Evolutionary conservation across 2,329 filamentous ascomycete genomes (phyloP), one percentile per base, ranked within the genome.

Genomic region (Scleromitrula shiraiana): DNA sequence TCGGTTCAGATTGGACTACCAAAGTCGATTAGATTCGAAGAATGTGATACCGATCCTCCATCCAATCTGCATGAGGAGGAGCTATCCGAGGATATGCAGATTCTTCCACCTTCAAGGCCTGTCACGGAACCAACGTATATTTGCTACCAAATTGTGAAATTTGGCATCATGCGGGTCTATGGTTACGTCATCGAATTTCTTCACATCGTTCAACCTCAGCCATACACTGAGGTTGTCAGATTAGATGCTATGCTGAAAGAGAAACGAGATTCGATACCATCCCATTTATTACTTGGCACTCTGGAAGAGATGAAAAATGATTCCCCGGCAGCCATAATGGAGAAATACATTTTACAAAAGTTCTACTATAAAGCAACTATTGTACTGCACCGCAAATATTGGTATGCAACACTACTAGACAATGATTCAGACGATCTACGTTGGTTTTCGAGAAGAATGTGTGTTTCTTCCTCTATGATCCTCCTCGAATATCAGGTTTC

Each of bases 1-100:
- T 76, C 78, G 0, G 83, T 82, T 58, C 80, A 85, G 58, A 71
- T 84, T 52, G 82, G 82, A 1, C 68, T 86, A 45, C 82, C 83
- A 2, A 76, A 75, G 60, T 79, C 83, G 73, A 71, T 85, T 40
- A 73, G 78, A 48, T 72, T 74, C 33, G 75, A 79, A 22, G 80
- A 85, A 54, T 76, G 73, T 41, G 82, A 86, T 58, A 82, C 79
- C 0, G 65, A 71, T 3, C 61, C 80, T n/a, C 80, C 81, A 14
- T 69, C 71, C 29, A 84, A 85, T 61, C 61, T 85, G 30, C 70
- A 77, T 38, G 82, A 85, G 59, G 74, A 79, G 20, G 82, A 86
- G 57, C 79, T 86, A 51, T 72, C 71, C 53, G 74, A 79, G 58
- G 66, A 77, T 50, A 74, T 70, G 50, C 65, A 65, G 26, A 70